Base-by-base conservation (phyloP, 495 filamentous ascomycete genomes). In the Usnea hakonensis region DNA sequence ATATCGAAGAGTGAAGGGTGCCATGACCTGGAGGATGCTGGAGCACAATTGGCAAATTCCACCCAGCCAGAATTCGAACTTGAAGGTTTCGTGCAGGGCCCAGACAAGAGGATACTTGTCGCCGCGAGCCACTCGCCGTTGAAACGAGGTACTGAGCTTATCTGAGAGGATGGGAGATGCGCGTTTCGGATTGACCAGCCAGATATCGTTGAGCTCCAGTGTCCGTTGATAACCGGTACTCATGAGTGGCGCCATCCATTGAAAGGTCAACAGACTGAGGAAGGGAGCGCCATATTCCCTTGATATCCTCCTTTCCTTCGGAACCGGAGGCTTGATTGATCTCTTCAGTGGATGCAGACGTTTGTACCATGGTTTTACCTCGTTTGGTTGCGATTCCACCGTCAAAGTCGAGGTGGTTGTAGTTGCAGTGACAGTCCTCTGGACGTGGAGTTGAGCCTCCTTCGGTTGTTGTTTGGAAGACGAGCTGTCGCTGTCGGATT, bases 51-150 rank as follows among this genome's bases (percentile, higher is more conserved):
- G 83, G 69, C 88, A 95, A 38, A 85, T 59, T 5, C 88, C 93
- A 35, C 91, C 91, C 17, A 95, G 66, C 77, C 89, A 84, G 69
- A 98, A 95, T 69, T 97, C 92, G 61, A 78, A 75, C 66, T 87
- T 85, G 78, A 94, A 95, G 3, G 89, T 90, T 64, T 97, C 92
- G 73, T 94, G 89, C 55, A 98, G 68, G 8, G 93, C 89, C 77
- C 84, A 88, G 14, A 90, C 66, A 14, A 98, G 76, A 0, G 92
- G 88, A 61, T 87, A 81, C 67, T 89, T 88, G 41, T 85, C 83
- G 30, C 89, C 89, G 30, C 82, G 77, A 40, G 78, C 78, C 8
- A 83, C 77, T 8, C 91, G 82, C 57, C 77, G 80, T 61, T 87
- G 74, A 68, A 96, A 90, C 0, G 88, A 83, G 38, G 75, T 79